Conservation (phyloP, 768 basidiomycete genomes). For the Coprinellus micaceus region DNA sequence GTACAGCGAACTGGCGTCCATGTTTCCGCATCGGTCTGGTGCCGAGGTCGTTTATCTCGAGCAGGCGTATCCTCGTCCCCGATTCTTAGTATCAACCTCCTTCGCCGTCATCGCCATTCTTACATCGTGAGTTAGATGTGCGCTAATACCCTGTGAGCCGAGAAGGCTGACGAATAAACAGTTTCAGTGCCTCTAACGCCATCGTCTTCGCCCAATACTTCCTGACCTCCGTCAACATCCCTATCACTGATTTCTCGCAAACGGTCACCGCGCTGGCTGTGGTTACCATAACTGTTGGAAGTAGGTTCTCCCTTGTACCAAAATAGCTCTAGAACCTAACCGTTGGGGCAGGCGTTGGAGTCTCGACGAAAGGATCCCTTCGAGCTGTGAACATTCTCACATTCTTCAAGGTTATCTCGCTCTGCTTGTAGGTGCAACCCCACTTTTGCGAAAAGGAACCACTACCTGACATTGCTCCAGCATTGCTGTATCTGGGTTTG, state of each 20-base stretch:
- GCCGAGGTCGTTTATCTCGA: constrained; percentile 49
- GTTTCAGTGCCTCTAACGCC: constrained; percentile 31
- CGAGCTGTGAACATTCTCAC: constrained; percentile 30
- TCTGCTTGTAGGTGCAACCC: constrained; percentile 24
- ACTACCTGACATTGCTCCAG: constrained; percentile 15
- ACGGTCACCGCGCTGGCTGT: constrained; percentile 23
- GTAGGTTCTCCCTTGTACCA: constrained; percentile 15
- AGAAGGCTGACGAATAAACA: constrained; percentile 6
- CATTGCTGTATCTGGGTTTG: constrained; percentile 52
- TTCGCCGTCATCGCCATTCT: constrained; percentile 39
- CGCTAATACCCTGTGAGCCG: neutral
- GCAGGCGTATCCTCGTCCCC: constrained; percentile 41
- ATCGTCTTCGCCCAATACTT: constrained; percentile 39
- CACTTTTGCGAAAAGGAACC: too few relatives aligned
- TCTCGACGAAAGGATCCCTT: constrained; percentile 35
- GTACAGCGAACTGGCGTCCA: constrained; percentile 43
- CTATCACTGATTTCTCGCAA: constrained; percentile 26
- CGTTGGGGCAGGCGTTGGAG: constrained; percentile 23
- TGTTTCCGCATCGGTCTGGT: constrained; percentile 47
- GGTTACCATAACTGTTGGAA: constrained; percentile 23
- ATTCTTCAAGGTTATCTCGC: constrained; percentile 25
- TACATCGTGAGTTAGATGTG: constrained; percentile 26
- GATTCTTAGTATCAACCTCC: constrained; percentile 39
- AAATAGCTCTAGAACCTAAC: neutral
- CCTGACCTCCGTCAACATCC: constrained; percentile 28